Conservation (phyloP, 345 rosid species). For the Capsella bursapastoris region DNA sequence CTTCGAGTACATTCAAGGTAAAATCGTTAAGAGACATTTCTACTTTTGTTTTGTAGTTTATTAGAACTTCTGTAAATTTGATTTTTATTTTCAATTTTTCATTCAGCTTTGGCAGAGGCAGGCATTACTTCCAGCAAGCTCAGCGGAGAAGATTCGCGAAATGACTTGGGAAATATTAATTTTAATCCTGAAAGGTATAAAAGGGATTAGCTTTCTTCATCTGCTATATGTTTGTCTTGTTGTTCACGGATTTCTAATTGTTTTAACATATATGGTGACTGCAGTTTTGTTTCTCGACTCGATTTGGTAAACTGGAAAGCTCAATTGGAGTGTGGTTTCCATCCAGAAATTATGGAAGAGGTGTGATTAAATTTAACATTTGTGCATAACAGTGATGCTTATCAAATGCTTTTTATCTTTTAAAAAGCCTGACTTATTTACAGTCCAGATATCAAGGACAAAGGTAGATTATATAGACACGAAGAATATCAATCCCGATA, state of each 20-base stretch:
- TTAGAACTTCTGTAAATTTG: background rate
- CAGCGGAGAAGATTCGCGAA: slow-evolving; percentile 29
- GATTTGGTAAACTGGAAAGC: slow-evolving; percentile 89
- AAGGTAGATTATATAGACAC: slow-evolving; percentile 77
- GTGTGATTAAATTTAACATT: slow-evolving; percentile 48
- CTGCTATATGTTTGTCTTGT: slow-evolving; percentile 1
- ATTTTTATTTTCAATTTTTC: slow-evolving; percentile 13
- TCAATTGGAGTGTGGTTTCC: slow-evolving; percentile 64
- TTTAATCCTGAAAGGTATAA: slow-evolving; percentile 74
- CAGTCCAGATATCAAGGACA: slow-evolving; percentile 97
- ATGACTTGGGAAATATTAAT: slow-evolving; percentile 30
- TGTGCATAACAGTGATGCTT: background rate
- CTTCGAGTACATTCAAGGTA: slow-evolving; percentile 73
- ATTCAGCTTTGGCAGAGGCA: slow-evolving; percentile 81
- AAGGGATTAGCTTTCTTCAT: background rate
- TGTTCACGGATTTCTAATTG: background rate
- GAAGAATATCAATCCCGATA: slow-evolving; percentile 61
- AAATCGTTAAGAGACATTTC: background rate
- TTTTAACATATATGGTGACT: slow-evolving; percentile 26
- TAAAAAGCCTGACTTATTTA: slow-evolving; percentile 74
- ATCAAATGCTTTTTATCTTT: slow-evolving; percentile 47
- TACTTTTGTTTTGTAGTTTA: background rate
- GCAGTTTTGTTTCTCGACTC: slow-evolving; percentile 69
- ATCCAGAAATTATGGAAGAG: slow-evolving; percentile 60
- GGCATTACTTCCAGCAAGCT: slow-evolving; percentile 76